Evolutionary conservation across 1,284 basidiomycete species (phyloP).

Genomic region (Cystobasidiaceae sp.): DNA sequence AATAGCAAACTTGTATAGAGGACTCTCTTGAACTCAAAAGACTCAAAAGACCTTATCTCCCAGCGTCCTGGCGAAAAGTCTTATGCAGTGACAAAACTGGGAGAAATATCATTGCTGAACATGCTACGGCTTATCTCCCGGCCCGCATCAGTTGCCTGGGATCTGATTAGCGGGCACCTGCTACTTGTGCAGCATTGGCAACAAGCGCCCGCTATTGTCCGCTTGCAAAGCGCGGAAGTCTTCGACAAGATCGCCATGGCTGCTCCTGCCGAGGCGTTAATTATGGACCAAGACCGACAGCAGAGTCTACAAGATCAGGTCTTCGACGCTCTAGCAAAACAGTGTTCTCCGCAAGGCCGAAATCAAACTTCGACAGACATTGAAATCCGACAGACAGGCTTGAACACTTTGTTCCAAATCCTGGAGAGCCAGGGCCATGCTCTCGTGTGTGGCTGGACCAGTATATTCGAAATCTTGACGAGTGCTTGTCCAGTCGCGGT

Average conservation of each 20-base stretch:
- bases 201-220: constrained; percentile 67
- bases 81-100: constrained; percentile 80
- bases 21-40: background rate
- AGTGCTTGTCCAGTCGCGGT: constrained; percentile 60
- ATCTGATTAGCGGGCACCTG: constrained; percentile 69
- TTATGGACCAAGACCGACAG: constrained; percentile 47
- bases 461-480: constrained; percentile 79
- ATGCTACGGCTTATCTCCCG: constrained; percentile 75
- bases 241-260: constrained; percentile 71
- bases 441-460: constrained; percentile 83
- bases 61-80: constrained; percentile 47
- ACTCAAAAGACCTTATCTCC: background rate
- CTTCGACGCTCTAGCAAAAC: constrained; percentile 71
- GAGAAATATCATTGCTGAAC: constrained; percentile 72
- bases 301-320: constrained; percentile 71
- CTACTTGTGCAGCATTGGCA: constrained; percentile 64
- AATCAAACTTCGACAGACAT: constrained; percentile 45
- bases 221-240: constrained; percentile 78
- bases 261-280: constrained; percentile 56
- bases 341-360: constrained; percentile 59
- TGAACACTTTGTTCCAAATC: constrained; percentile 82
- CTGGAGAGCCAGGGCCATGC: constrained; percentile 87
- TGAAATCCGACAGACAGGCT: constrained; percentile 77
- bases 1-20: too few species aligned
- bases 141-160: constrained; percentile 78